Percentiles rank a stretch among this genome's conserved stretches.
phyloP scores from a whole-genome alignment of 2,329 filamentous ascomycete species.

The Alternaria gansuensis region DNA sequence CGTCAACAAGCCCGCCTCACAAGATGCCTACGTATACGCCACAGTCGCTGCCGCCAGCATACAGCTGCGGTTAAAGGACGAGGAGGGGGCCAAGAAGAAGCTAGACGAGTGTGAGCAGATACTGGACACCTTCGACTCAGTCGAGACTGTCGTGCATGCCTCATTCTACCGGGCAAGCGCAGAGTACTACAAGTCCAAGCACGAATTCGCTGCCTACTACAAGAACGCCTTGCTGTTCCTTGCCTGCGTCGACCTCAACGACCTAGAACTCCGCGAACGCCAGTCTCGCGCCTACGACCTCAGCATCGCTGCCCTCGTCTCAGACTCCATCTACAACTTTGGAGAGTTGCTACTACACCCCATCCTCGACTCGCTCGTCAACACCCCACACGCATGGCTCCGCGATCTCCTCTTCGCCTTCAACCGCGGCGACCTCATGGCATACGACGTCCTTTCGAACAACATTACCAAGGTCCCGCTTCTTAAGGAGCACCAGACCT shows the following conservation, averaged over 20 bases:
- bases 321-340: conserved; percentile 98
- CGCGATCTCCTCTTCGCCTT: conserved; percentile 96
- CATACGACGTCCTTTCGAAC: conserved; percentile 82
- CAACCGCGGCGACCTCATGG: conserved; percentile 90
- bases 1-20: conserved; percentile 89
- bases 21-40: conserved; percentile 95
- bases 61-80: conserved; percentile 80
- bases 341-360: conserved; percentile 98
- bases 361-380: conserved; percentile 84
- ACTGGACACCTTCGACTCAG: conserved; percentile 89
- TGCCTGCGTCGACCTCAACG: conserved; percentile 86
- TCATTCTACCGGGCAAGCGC: conserved; percentile 96
- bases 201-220: conserved; percentile 96
- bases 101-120: conserved; percentile 87
- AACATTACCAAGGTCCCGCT: conserved; percentile 83
- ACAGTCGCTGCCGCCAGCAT: conserved; percentile 88
- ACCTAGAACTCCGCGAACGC: conserved; percentile 77
- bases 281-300: conserved; percentile 89
- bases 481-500: conserved; percentile 79
- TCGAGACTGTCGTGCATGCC: conserved; percentile 94
- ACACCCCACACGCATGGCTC: conserved; percentile 83
- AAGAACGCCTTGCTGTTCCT: conserved; percentile 97
- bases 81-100: conserved; percentile 84
- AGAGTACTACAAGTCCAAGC: conserved; percentile 90
- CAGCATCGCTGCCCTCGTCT: conserved; percentile 89